Evolutionary conservation across 768 basidiomycete species (phyloP).

Genomic region (Collybiopsis luxurians): DNA sequence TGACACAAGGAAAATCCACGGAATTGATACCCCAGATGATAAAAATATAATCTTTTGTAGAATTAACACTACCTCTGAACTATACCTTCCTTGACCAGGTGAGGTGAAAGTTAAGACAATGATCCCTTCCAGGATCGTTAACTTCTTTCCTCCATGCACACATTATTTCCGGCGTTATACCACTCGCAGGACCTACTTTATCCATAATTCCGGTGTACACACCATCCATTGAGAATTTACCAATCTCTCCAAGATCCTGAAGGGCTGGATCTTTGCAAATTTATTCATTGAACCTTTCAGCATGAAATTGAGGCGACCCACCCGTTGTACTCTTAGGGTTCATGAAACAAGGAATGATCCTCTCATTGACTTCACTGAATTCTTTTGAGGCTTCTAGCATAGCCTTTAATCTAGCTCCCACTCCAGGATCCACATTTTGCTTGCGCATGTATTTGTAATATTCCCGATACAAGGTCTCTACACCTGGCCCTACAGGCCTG

Average conservation of each 20-base stretch:
- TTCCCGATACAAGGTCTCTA: not conserved
- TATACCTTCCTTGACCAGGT: not conserved
- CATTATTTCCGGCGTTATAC: not conserved
- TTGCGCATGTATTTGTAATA: conserved; percentile 1
- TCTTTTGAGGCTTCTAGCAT: not conserved
- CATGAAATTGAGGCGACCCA: not conserved
- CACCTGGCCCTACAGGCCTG: not conserved
- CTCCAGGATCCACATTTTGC: not conserved
- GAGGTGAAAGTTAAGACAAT: not conserved
- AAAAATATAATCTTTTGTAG: too few relatives aligned
- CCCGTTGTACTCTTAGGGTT: not conserved
- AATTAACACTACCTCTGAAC: too few relatives aligned
- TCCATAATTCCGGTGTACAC: not conserved
- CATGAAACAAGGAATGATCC: conserved; percentile 2
- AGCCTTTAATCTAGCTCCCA: not conserved
- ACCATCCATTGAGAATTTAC: not conserved
- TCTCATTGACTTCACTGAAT: conserved; percentile 2
- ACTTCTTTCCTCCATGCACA: not conserved
- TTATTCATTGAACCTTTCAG: not conserved
- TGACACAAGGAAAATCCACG: too few relatives aligned
- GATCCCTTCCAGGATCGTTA: not conserved
- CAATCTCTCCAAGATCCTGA: not conserved
- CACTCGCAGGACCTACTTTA: not conserved
- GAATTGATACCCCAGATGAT: too few relatives aligned
- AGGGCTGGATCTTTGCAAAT: conserved; percentile 1